These are phyloP conservation scores for Adansonia gregorii DNA, from an alignment of 441 rosid species.

Conservation along the genomic window DNA sequence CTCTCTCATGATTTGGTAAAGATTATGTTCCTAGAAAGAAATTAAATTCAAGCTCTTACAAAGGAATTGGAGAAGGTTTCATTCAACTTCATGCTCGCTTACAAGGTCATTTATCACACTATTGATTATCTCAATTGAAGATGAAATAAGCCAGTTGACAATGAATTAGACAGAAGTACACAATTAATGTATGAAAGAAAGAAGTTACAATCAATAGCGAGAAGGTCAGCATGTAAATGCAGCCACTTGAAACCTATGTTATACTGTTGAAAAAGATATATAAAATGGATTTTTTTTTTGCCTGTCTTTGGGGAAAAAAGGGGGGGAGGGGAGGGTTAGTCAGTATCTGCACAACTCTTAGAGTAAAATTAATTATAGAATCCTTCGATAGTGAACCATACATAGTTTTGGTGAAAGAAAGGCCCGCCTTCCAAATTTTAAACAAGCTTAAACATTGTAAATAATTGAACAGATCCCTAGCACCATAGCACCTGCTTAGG, in stretches of 20 bases:
- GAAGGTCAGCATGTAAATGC: neutral
- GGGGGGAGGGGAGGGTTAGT: neutral
- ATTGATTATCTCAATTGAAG: neutral
- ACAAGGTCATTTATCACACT: neutral
- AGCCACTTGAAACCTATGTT: neutral
- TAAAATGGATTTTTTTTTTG: neutral
- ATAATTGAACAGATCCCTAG: neutral
- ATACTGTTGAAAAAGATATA: neutral
- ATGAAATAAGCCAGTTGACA: neutral
- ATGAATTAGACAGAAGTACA: neutral
- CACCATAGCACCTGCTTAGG: neutral
- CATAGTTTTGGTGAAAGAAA: neutral
- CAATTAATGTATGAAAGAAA: neutral
- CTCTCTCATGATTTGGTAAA: constrained; percentile 68
- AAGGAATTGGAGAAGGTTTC: neutral
- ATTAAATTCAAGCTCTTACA: constrained; percentile 30
- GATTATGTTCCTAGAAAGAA: constrained; percentile 58
- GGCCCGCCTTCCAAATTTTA: neutral
- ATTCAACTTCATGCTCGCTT: constrained; percentile 12
- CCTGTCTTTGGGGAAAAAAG: no score
- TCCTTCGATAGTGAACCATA: neutral
- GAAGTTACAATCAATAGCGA: neutral
- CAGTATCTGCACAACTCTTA: neutral
- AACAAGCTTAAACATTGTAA: neutral
- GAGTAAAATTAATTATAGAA: neutral